Evolutionary conservation across 1,284 basidiomycete species (phyloP), one percentile per base, ranked within the genome.

Genomic region (Puccinia polysora): DNA sequence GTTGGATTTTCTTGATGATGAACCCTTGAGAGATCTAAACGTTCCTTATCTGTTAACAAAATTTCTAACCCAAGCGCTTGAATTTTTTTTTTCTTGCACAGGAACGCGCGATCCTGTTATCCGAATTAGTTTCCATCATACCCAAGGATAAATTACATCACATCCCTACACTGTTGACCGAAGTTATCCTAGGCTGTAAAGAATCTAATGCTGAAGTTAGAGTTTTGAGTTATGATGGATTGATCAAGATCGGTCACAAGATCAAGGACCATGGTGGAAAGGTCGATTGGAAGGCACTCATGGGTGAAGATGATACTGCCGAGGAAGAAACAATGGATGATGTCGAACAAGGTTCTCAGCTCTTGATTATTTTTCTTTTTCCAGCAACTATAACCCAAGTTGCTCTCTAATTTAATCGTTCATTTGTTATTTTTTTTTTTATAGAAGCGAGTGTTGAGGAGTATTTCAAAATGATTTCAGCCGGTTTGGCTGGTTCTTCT

Each of bases 121-220:
- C 86, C 1, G 82, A 85, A 0, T 83, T 98, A n/a, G 84, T 97
- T 20, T 83, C 86, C 4, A 80, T 81, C 30, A 84, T 97, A 36
- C 88, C 90, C 0, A 80, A 85, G 1, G 85, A 86, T 18, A 84
- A 88, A 34, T 82, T 98, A 73, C 90, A 97, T 77, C 81, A 94
- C 63, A 86, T 99, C 59, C 90, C 92, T 1, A 87, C 88, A 2
- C 83, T 98, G 62, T 89, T 98, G 60, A 91, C 95, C 0, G 96
- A 99, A 82, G 92, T 91, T 15, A 89, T 97, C 3, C 83, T 99
- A n/a, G 94, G 91, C 1, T 97, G 94, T 32, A 99, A 98, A 80
- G 96, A 98, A 80, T 90, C 93, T 7, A 97, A 96, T 43, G 92
- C 95, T 79, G 91, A 91, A 77, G 89, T 92, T 0, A 85, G 96